Evolutionary conservation across 257 asterid genomes (phyloP), one percentile per base, ranked within the genome.

Genomic region (Parsonsia alboflavescens): DNA sequence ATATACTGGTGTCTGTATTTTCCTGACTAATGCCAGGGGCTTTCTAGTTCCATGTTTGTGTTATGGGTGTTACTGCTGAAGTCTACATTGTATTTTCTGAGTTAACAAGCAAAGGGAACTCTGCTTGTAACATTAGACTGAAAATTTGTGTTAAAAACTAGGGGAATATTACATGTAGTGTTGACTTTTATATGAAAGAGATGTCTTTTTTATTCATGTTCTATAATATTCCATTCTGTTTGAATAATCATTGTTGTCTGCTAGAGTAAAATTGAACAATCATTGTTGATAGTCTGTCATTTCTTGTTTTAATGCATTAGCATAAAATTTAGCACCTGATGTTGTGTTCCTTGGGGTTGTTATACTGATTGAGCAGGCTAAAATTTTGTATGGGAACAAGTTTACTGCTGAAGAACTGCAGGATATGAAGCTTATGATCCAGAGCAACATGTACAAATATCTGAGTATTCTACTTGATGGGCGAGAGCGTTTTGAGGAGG

Each of bases 401-500:
- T 93, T 93, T 72, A 83, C 92, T 62, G 15, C 77, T 46, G 93
- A 89, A 81, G 98, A 93, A 80, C 82, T 83, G 76, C 95, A 89
- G 86, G 97, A 89, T 76, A 91, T 93, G 76, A 93, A 93, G 88
- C 91, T 91, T 75, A 90, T 93, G 97, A 91, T 93, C 65, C 98
- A 93, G 82, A 91, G 98, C 87, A 93, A 90, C 82, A 78, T 91
- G 89, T 93, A 93, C 86, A 91, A 82, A 78, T 93, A 91, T 75
- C 90, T 93, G 74, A 93, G 98, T 80, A 85, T 93, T 86, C 86
- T 91, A 54, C 98, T 93, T 30, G 98, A 93, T 68, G 97, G 95
- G n/a, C 89, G 98, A 17, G 98, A 93, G 83, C 97, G 90, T 64
- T 93, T 93, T 73, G 97, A 93, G 81, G 97, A 91, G 84, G 97